These are phyloP conservation scores for Aspergillus nomiae DNA, from an alignment of 2,329 filamentous ascomycete species.

Conservation along the genomic window DNA sequence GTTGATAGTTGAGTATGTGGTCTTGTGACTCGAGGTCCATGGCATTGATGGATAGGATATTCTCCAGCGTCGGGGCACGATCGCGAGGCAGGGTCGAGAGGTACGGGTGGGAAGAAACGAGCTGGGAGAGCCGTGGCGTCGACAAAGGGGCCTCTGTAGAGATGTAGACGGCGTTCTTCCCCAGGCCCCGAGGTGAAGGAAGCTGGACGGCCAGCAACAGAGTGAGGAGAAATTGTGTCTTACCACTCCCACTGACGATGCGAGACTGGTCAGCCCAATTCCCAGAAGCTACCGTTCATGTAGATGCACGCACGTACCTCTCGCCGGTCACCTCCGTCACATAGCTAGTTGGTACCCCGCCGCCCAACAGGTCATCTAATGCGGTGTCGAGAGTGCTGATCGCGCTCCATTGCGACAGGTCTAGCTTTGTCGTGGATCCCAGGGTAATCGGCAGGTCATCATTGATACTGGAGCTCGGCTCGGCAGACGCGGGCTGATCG, in stretches of 20 bases:
- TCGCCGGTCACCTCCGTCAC: constrained; percentile 91
- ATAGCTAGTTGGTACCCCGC: constrained; percentile 78
- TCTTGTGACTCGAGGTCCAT: constrained; percentile 93
- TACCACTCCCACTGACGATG: constrained; percentile 73
- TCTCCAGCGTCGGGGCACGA: constrained; percentile 66
- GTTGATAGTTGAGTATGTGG: constrained; percentile 89
- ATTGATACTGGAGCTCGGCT: constrained; percentile 26
- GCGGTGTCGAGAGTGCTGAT: constrained; percentile 80
- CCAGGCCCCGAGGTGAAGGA: constrained; percentile 69
- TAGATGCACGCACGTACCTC: constrained; percentile 55
- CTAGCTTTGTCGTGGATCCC: constrained; percentile 31
- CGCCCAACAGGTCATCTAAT: constrained; percentile 72
- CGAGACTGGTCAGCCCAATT: neutral
- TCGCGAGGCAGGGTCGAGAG: constrained; percentile 50
- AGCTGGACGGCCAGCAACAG: constrained; percentile 85
- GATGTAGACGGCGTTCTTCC: constrained; percentile 81
- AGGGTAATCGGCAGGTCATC: constrained; percentile 21
- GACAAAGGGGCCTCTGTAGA: constrained; percentile 87
- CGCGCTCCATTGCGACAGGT: constrained; percentile 49
- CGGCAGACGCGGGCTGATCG: constrained; percentile 11
- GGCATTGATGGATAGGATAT: constrained; percentile 77
- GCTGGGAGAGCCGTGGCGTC: constrained; percentile 77
- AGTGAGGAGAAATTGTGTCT: constrained; percentile 88
- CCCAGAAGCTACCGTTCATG: neutral
- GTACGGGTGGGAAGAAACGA: constrained; percentile 68